A percentile compares a stretch with the other conserved stretches of the same genome.
Evolutionary conservation across 768 basidiomycete genomes (phyloP).

Genomic region (Hemileccinum impolitum): DNA sequence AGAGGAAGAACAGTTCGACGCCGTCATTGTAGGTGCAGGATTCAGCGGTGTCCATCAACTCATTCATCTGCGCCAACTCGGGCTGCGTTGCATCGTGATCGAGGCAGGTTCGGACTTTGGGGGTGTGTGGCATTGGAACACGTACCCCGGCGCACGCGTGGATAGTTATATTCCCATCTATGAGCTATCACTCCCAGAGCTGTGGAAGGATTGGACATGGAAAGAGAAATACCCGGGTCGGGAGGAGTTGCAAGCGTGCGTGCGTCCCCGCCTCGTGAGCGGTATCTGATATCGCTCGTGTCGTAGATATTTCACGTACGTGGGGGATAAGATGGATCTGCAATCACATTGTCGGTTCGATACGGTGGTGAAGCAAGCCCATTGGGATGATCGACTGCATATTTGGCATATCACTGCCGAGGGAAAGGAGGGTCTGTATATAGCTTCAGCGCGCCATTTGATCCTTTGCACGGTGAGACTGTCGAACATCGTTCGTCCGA

Average conservation of each 20-base stretch:
- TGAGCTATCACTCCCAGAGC: constrained; percentile 4
- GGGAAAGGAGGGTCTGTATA: constrained; percentile 3
- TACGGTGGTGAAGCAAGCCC: constrained; percentile 8
- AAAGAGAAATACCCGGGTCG: constrained; percentile 7
- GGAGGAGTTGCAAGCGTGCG: constrained; percentile 9
- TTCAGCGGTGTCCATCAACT: constrained; percentile 13
- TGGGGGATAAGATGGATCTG: constrained; percentile 7
- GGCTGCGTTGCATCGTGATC: constrained; percentile 9
- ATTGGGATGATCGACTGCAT: constrained; percentile 13
- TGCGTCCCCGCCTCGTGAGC: not conserved
- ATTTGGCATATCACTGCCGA: constrained; percentile 8
- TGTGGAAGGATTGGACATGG: constrained; percentile 16
- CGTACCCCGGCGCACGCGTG: constrained; percentile 11
- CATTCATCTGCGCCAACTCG: constrained; percentile 3
- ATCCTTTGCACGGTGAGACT: constrained; percentile 2
- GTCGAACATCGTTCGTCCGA: no score
- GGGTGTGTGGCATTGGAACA: constrained; percentile 15
- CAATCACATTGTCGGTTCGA: constrained; percentile 10
- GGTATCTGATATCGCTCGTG: no score
- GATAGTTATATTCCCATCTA: constrained; percentile 10
- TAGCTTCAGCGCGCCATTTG: constrained; percentile 3
- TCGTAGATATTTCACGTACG: constrained; percentile 7
- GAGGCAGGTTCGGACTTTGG: constrained; percentile 12
- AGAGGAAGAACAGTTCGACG: constrained; percentile 7
- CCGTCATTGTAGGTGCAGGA: constrained; percentile 15